Evolutionary conservation across 1,284 basidiomycete species (phyloP), one percentile per base, ranked within the genome.

Genomic region (Cystobasidiaceae sp.): DNA sequence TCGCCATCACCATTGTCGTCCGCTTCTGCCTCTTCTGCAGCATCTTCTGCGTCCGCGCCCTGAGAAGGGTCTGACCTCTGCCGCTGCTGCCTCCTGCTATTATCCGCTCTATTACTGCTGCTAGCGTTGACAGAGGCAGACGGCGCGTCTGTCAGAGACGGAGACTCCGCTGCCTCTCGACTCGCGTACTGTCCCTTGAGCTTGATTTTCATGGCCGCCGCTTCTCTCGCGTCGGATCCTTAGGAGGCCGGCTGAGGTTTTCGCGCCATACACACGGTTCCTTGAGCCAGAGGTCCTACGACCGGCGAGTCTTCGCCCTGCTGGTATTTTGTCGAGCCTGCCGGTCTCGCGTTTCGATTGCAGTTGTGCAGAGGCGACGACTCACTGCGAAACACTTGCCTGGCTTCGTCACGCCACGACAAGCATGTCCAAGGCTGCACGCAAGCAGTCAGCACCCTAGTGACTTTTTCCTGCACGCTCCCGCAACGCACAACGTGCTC

Each of bases 171-270:
- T 19, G 50, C 39, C 39, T 28, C 7, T 2, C 25, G 41, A 6
- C 49, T 62, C 19, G 60, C 46, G 25, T 64, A 51, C 25, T 55
- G 41, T 13, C 61, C 61, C 49, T 64, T 64, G 44, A 64, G 61
- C 44, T 44, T 41, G 30, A 64, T 64, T 43, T 56, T 55, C 61
- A 64, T 48, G 49, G 25, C 3, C 41, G 11, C 25, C 33, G 11
- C 8, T 44, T 17, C 25, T 25, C 23, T 30, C 27, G 25, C 8
- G 27, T 32, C 9, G n/a, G n/a, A n/a, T n/a, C n/a, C n/a, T n/a
- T n/a, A n/a, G n/a, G n/a, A n/a, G n/a, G n/a, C n/a, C n/a, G n/a
- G n/a, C n/a, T n/a, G n/a, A n/a, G n/a, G n/a, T n/a, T n/a, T n/a
- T n/a, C n/a, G n/a, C n/a, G n/a, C n/a, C n/a, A n/a, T n/a, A n/a